Base-by-base conservation (phyloP, 257 asterid species). In the Prunella vulgaris region DNA sequence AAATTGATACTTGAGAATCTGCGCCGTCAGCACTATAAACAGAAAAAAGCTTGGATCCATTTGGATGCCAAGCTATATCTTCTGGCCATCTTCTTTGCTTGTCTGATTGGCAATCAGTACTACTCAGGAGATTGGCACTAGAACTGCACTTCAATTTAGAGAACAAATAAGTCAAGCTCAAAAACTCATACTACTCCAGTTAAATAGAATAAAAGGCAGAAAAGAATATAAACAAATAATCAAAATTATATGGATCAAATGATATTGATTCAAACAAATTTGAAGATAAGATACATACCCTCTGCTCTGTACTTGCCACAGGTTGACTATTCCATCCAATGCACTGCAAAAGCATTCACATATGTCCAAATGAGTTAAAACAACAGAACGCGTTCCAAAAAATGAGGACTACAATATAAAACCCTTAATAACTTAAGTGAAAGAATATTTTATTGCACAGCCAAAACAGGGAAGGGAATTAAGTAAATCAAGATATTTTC, bases 41-140 rank as follows among this genome's bases (percentile, higher is more conserved):
- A 13, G 93, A 84, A 76, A 91, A 82, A 14, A 94, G 73, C 70
- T 83, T 80, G 65, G 82, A 76, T 46, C 97, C 99, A 60, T 76
- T 76, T 8, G 99, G 97, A 86, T 94, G 96, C 99, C 99, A 94
- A 73, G 95, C 96, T 46, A 94, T 75, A 70, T 91, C 99, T 85
- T 94, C 97, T 22, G 99, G 93, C 99, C 99, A 94, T 80, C 93
- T 87, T 84, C 96, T 83, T 32, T 83, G 76, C 84, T 91, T 86
- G 69, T 68, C 82, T 2, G 97, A 87, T 68, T 64, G 78, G 81
- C 96, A 91, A 69, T 85, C 90, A 51, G 90, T 77, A 73, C 84
- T 68, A 76, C 89, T 88, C 66, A 88, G 70, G 66, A 83, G 85
- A 75, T 56, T 78, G 76, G 90, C 97, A 80, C 78, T 68, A 60